Evolutionary conservation across 345 rosid genomes (phyloP), one percentile per base, ranked within the genome.

Genomic region (Adansonia digitata): DNA sequence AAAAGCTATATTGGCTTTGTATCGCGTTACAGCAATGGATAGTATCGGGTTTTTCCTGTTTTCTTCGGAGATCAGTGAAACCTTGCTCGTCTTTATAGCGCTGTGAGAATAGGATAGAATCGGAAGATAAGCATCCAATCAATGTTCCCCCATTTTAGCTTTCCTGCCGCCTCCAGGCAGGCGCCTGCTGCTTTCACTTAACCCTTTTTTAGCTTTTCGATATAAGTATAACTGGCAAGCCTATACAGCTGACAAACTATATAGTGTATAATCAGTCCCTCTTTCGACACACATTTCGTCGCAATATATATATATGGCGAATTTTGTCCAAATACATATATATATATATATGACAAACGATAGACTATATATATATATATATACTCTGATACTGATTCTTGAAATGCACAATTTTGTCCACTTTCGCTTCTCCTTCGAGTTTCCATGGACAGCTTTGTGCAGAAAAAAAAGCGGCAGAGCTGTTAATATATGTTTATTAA

Each of bases 331-430:
- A n/a, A n/a, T n/a, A n/a, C n/a, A n/a, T n/a, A n/a, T n/a, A n/a
- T n/a, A n/a, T n/a, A n/a, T n/a, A n/a, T n/a, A n/a, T n/a, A n/a
- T n/a, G n/a, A n/a, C n/a, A n/a, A n/a, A n/a, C n/a, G n/a, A n/a
- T n/a, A n/a, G n/a, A n/a, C n/a, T n/a, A n/a, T n/a, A n/a, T n/a
- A n/a, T n/a, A n/a, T n/a, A n/a, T n/a, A n/a, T n/a, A n/a, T n/a
- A n/a, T n/a, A n/a, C n/a, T n/a, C 5, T 42, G 7, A 42, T 7
- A 11, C 2, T 4, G 22, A 12, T 37, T 37, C 69, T 63, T 63
- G 69, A 63, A 63, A 63, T 63, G 69, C 48, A 63, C 48, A 63
- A 39, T 39, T 0, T n/a, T 63, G 69, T 63, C 69, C 46, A 63
- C 48, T 63, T 37, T n/a, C 46, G 46, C 27, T 37, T 39, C 69